Base-by-base conservation (phyloP, 371 early-diverging fungal genomes). In the Rhizopus delemar region DNA sequence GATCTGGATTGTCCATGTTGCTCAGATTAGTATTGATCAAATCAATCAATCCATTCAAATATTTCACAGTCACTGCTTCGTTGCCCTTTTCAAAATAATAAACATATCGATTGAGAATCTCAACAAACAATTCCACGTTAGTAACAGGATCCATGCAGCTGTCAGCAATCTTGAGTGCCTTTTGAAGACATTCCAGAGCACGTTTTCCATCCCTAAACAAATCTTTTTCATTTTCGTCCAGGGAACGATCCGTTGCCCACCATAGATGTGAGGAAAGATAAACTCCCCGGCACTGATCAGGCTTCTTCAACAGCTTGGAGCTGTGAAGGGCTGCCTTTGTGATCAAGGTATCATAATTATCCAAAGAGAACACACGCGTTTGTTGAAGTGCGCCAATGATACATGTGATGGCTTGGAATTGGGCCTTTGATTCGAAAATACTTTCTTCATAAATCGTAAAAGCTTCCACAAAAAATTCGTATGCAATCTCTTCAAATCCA, bases 391-490 rank as follows among this genome's bases (percentile, higher is more conserved):
- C 86, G 36, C 90, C 90, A 55, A 93, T 86, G 56, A 96, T 86
- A 35, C 87, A 82, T 6, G 83, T 85, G 50, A 97, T 86, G 16
- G 93, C 92, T 55, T 88, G 86, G 70, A 85, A 88, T 71, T 96
- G 96, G 4, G 88, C 88, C 57, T 86, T 82, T 41, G 93, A 91
- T 55, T 94, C 94, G 35, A 90, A 89, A 43, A 95, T 89, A 36
- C 86, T 81, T 66, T 95, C 93, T 70, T 96, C 97, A 71, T 94
- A 97, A 38, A 93, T 81, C 1, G 91, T 89, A 50, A 96, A 88
- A 8, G 96, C 95, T 78, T 94, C 90, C 5, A 93, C 94, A 71
- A 93, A 87, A 71, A 95, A 94, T 65, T 95, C 96, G 70, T 95
- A 94, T 5, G 88, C 86, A 9, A 90, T 78, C 55, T 94, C 94